Percentiles rank a stretch among this genome's conserved stretches.
Conservation (phyloP, 306 rosid genomes). For the Dalbergia cochinchinensis region DNA sequence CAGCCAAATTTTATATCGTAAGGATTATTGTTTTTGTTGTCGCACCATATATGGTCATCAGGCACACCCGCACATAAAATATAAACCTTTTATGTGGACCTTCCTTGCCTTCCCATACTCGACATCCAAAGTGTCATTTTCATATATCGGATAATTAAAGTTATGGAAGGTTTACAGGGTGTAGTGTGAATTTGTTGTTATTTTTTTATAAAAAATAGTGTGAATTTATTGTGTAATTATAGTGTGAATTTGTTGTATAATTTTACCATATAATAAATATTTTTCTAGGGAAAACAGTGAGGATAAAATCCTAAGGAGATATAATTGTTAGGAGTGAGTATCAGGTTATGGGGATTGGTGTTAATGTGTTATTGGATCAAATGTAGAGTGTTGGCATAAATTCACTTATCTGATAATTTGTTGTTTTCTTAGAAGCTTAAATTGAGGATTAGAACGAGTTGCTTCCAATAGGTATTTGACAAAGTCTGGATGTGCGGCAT, state of each 20-base stretch:
- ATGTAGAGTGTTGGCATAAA: background rate
- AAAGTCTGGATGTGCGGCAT: background rate
- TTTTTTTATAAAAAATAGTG: too few species aligned
- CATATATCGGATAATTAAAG: background rate
- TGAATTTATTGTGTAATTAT: too few species aligned
- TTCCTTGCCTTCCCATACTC: too few species aligned
- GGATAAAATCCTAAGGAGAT: background rate
- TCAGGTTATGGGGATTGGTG: background rate
- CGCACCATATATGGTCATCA: too few species aligned
- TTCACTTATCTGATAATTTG: background rate
- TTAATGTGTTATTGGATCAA: background rate
- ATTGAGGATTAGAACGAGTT: background rate
- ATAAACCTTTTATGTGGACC: conserved; percentile 15
- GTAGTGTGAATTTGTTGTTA: too few species aligned
- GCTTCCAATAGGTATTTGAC: conserved; percentile 1
- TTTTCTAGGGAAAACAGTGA: background rate
- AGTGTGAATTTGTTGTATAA: too few species aligned
- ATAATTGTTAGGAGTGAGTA: background rate
- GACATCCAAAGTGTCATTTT: background rate
- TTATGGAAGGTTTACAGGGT: background rate
- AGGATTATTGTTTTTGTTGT: too few species aligned
- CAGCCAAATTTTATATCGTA: background rate
- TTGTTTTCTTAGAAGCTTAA: background rate
- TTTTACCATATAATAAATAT: too few species aligned
- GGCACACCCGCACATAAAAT: background rate